Evolutionary conservation across 2,329 filamentous ascomycete genomes (phyloP).

Genomic region (Diaporthe ampelina): DNA sequence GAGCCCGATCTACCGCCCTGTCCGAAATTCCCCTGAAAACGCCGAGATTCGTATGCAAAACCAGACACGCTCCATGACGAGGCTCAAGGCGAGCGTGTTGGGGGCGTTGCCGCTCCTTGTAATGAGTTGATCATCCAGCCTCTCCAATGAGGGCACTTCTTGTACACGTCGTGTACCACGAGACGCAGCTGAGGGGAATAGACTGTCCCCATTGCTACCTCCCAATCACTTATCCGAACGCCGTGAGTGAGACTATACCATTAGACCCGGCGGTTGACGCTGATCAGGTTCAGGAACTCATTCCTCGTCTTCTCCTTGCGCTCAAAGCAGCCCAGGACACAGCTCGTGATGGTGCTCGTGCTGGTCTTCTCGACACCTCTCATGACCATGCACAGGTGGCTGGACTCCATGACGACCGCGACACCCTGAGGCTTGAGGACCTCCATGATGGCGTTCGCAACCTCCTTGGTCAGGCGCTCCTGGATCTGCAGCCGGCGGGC

Average conservation of each 20-base stretch:
- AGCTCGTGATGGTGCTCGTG: constrained; percentile 92
- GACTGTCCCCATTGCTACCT: neutral
- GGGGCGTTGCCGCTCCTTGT: constrained; percentile 39
- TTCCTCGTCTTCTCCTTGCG: constrained; percentile 93
- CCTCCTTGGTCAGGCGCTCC: constrained; percentile 95
- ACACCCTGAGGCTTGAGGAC: constrained; percentile 94
- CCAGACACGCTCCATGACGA: constrained; percentile 31
- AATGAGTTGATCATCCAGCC: constrained; percentile 43
- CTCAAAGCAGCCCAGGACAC: constrained; percentile 96
- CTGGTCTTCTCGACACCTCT: constrained; percentile 94
- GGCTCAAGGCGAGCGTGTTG: constrained; percentile 22
- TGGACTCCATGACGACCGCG: constrained; percentile 97
- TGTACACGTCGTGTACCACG: neutral
- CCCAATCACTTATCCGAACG: neutral
- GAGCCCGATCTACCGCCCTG: constrained; percentile 14
- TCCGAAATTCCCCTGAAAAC: constrained; percentile 35
- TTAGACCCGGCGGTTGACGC: constrained; percentile 64
- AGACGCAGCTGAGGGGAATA: neutral
- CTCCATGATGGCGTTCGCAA: constrained; percentile 93
- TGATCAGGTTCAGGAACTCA: constrained; percentile 89
- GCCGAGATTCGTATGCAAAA: constrained; percentile 37
- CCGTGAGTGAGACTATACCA: neutral
- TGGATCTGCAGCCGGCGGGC: constrained; percentile 93
- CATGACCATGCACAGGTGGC: constrained; percentile 99
- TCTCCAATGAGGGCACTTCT: neutral